Conservation (phyloP, 2,329 filamentous ascomycete genomes). For the Colletotrichum costaricense region DNA sequence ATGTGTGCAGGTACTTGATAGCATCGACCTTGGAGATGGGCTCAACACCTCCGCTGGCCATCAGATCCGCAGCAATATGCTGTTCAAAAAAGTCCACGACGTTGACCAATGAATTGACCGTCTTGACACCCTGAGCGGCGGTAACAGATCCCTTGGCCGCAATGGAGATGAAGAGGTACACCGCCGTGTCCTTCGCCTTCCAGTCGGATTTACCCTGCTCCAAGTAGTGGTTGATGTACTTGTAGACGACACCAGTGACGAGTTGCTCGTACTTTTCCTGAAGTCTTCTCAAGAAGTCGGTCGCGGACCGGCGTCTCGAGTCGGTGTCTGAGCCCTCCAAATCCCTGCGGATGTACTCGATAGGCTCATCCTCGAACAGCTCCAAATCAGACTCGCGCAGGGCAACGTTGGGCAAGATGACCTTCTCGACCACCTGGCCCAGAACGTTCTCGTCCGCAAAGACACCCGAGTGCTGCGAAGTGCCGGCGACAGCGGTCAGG, state of each 20-base stretch:
- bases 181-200: conserved; percentile 98
- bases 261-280: conserved; percentile 88
- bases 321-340: conserved; percentile 97
- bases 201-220: conserved; percentile 85
- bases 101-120: conserved; percentile 86
- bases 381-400: conserved; percentile 94
- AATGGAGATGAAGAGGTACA: conserved; percentile 94
- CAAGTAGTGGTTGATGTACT: conserved; percentile 89
- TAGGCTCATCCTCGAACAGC: conserved; percentile 97
- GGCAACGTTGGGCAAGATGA: conserved; percentile 92
- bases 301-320: conserved; percentile 90
- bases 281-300: conserved; percentile 90
- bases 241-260: conserved; percentile 88
- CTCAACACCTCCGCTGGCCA: conserved; percentile 75
- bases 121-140: conserved; percentile 88
- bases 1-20: conserved; percentile 97
- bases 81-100: conserved; percentile 96
- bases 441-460: conserved; percentile 88
- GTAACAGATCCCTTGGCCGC: conserved; percentile 92
- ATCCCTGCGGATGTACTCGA: conserved; percentile 96
- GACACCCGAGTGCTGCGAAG: conserved; percentile 79
- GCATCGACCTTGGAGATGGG: conserved; percentile 96
- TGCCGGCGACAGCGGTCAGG: conserved; percentile 87
- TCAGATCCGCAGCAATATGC: conserved; percentile 88
- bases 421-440: conserved; percentile 92